A percentile compares a stretch with the other conserved stretches of the same genome.
phyloP scores from a whole-genome alignment of 2,329 filamentous ascomycete genomes.

The Aspergillus bombycis region DNA sequence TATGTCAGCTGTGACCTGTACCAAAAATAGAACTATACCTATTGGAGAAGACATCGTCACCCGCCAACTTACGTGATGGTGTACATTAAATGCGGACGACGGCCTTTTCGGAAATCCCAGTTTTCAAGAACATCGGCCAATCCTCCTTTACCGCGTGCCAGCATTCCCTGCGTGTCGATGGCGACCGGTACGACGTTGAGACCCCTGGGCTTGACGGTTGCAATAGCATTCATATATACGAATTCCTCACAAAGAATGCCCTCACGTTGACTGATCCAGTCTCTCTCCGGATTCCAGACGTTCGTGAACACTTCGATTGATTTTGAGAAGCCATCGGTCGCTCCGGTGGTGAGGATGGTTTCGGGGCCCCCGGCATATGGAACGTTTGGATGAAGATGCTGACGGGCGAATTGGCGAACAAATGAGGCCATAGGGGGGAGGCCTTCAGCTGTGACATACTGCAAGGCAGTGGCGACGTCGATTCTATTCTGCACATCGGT shows the following conservation, averaged over 20 bases:
- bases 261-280: conserved; percentile 71
- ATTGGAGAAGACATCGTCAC: not conserved
- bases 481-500: conserved; percentile 69
- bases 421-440: conserved; percentile 79
- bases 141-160: conserved; percentile 71
- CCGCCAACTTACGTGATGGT: conserved; percentile 73
- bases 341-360: conserved; percentile 76
- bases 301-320: conserved; percentile 74
- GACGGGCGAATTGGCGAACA: conserved; percentile 74
- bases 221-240: conserved; percentile 76
- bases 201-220: conserved; percentile 67
- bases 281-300: conserved; percentile 70
- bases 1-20: conserved; percentile 11
- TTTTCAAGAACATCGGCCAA: conserved; percentile 77
- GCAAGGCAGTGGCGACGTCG: conserved; percentile 78
- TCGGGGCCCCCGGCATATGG: conserved; percentile 78
- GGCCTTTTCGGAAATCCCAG: conserved; percentile 77
- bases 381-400: conserved; percentile 78
- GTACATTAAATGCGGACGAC: conserved; percentile 81
- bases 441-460: conserved; percentile 83
- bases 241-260: conserved; percentile 79
- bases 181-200: conserved; percentile 73
- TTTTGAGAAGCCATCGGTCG: conserved; percentile 85
- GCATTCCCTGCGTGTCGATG: conserved; percentile 80
- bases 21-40: not conserved